A percentile compares a stretch with the other conserved stretches of the same genome.
Evolutionary conservation across 2,329 filamentous ascomycete genomes (phyloP).

Genomic region (Alternaria burnsii): DNA sequence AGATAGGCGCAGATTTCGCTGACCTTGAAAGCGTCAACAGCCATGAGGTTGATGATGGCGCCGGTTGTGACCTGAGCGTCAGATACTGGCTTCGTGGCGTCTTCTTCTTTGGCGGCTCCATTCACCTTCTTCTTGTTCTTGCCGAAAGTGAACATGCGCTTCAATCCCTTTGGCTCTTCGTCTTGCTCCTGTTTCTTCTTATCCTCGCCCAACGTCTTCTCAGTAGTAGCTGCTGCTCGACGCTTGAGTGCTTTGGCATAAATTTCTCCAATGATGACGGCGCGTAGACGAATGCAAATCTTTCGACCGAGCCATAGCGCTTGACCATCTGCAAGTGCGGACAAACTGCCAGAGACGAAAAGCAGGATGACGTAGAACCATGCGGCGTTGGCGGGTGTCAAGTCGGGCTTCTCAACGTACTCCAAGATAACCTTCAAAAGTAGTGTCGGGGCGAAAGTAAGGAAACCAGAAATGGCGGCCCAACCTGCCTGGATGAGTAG

Average conservation of each 20-base stretch:
- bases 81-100: conserved; percentile 39
- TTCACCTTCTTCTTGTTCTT: conserved; percentile 62
- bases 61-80: conserved; percentile 89
- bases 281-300: conserved; percentile 90
- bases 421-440: conserved; percentile 90
- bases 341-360: conserved; percentile 80
- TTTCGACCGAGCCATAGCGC: conserved; percentile 93
- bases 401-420: conserved; percentile 85
- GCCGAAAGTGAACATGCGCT: conserved; percentile 63
- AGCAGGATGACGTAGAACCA: conserved; percentile 96
- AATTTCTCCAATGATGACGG: conserved; percentile 96
- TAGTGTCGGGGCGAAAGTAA: conserved; percentile 91
- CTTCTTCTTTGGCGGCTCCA: conserved; percentile 52
- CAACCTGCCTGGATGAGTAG: conserved; percentile 81
- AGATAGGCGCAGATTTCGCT: conserved; percentile 93
- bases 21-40: conserved; percentile 98
- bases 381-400: conserved; percentile 82
- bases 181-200: conserved; percentile 54
- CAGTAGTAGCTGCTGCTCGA: conserved; percentile 79
- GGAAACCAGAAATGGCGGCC: conserved; percentile 79
- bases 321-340: conserved; percentile 84
- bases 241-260: conserved; percentile 94
- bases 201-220: conserved; percentile 73
- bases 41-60: conserved; percentile 99
- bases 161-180: conserved; percentile 53